Evolutionary conservation across 805 yeast species (phyloP).

Genomic region (Wickerhamiella kurtzmanii): DNA sequence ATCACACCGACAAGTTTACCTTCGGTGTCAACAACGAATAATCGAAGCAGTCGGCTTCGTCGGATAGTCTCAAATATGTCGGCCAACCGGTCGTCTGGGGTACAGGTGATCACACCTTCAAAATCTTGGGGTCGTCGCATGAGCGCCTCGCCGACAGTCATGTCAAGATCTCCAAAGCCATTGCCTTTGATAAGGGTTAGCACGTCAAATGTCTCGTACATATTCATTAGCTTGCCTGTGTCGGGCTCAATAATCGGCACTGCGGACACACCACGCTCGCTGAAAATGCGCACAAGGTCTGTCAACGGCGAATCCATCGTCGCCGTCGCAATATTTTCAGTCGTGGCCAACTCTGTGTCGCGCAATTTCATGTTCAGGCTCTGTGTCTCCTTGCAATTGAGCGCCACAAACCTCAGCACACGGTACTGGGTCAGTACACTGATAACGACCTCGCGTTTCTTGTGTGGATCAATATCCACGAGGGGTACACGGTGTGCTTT

Average conservation of each 20-base stretch:
- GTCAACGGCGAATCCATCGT: conserved; percentile 85
- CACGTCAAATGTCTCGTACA: conserved; percentile 93
- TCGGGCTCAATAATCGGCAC: conserved; percentile 79
- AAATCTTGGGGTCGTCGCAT: conserved; percentile 90
- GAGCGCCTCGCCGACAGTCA: conserved; percentile 91
- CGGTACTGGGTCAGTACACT: conserved; percentile 92
- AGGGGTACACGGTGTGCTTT: conserved; percentile 88
- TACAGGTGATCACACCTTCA: conserved; percentile 95
- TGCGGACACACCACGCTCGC: conserved; percentile 72
- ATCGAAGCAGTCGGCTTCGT: conserved; percentile 77
- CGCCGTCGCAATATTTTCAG: conserved; percentile 51
- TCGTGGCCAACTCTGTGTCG: conserved; percentile 48
- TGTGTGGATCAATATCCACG: conserved; percentile 85
- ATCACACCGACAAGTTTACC: conserved; percentile 72
- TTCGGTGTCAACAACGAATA: conserved; percentile 78
- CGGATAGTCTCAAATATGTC: conserved; percentile 88
- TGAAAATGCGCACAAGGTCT: conserved; percentile 74
- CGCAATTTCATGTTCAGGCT: conserved; percentile 64
- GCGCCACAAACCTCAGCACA: conserved; percentile 84
- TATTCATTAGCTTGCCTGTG: conserved; percentile 55
- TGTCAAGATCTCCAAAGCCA: conserved; percentile 79
- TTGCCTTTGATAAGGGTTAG: conserved; percentile 75
- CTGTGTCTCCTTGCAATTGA: conserved; percentile 89
- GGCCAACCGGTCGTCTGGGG: conserved; percentile 69
- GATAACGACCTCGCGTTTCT: conserved; percentile 87